Evolutionary conservation across 805 yeast genomes (phyloP).

Genomic region (Wickerhamiella qilinensis): DNA sequence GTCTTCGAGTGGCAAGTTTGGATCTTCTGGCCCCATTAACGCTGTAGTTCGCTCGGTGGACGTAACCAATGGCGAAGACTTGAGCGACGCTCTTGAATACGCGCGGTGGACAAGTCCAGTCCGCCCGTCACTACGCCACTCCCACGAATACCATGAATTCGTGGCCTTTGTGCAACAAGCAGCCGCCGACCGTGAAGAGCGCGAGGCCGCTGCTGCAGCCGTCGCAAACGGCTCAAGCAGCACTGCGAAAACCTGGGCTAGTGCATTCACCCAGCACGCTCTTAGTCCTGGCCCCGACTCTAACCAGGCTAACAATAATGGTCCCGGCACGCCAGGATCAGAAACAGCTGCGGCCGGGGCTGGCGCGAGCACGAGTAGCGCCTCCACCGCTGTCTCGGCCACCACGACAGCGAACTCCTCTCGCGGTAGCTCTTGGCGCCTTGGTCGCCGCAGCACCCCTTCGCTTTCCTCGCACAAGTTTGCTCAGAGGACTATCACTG

Average conservation of each 20-base stretch:
- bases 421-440: neutral
- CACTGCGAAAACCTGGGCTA: neutral
- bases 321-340: no score
- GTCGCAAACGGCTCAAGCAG: neutral
- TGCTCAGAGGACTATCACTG: constrained; percentile 47
- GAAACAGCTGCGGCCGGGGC: no score
- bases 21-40: constrained; percentile 1
- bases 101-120: constrained; percentile 15
- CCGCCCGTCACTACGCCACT: constrained; percentile 16
- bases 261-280: neutral
- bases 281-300: no score
- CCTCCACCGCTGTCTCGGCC: no score
- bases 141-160: constrained; percentile 12
- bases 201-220: neutral
- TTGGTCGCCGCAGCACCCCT: neutral
- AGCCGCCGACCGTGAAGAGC: neutral
- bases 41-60: neutral
- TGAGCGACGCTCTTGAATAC: constrained; percentile 6
- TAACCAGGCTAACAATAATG: no score
- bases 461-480: constrained; percentile 23
- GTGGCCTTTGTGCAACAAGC: constrained; percentile 3
- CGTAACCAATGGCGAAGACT: neutral
- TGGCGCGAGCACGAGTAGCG: no score
- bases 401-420: no score
- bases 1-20: constrained; percentile 8